Percentiles rank a stretch among this genome's conserved stretches.
These are phyloP conservation scores for Xylariaceae sp. DNA, from an alignment of 2,329 filamentous ascomycete species.

Conservation along the genomic window DNA sequence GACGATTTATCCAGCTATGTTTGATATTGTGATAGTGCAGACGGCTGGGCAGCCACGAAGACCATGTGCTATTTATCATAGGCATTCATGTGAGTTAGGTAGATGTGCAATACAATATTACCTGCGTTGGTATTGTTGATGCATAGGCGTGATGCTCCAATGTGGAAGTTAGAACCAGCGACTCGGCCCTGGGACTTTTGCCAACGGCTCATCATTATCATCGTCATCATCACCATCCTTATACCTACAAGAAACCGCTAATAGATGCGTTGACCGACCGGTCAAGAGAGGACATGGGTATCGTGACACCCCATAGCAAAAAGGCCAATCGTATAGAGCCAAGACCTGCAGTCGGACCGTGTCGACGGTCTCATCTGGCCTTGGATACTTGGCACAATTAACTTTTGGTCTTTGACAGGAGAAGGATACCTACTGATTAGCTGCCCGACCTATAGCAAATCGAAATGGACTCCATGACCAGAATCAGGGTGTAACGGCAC, in stretches of 20 bases:
- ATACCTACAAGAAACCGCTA: neutral
- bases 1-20: slow-evolving; percentile 5
- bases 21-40: slow-evolving; percentile 6
- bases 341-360: slow-evolving; percentile 15
- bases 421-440: neutral
- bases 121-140: neutral
- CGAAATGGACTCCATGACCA: neutral
- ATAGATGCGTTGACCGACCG: slow-evolving; percentile 15
- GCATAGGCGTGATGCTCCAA: neutral
- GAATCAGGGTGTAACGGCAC: neutral
- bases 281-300: slow-evolving; percentile 16
- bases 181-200: slow-evolving; percentile 7
- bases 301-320: neutral
- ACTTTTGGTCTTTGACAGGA: slow-evolving; percentile 10
- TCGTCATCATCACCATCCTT: too few species aligned
- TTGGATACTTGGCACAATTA: slow-evolving; percentile 14
- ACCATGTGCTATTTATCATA: slow-evolving; percentile 10
- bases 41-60: slow-evolving; percentile 7
- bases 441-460: neutral
- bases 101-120: neutral
- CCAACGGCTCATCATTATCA: slow-evolving; percentile 1
- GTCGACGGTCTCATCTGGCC: slow-evolving; percentile 9
- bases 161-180: neutral
- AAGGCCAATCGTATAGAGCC: slow-evolving; percentile 10
- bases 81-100: neutral